Base-by-base conservation (phyloP, 2,329 filamentous ascomycete species). In the Sclerotinia minor region DNA sequence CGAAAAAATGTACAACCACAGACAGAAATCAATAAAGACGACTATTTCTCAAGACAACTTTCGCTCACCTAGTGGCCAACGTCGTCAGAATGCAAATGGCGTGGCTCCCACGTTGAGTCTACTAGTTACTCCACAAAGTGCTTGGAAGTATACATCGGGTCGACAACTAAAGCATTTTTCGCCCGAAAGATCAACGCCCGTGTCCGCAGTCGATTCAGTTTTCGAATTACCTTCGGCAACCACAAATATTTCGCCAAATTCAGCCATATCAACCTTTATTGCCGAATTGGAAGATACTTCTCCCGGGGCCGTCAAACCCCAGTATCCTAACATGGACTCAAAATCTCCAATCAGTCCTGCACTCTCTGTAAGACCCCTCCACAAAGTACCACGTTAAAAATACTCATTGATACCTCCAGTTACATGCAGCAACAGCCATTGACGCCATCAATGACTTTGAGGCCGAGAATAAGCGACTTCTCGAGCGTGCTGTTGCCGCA, bases 271-370 rank as follows among this genome's bases (percentile, higher is more conserved):
- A 19, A 71, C 71, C 6, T 70, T 70, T 38, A 61, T 73, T 45
- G 72, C 72, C 4, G 74, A 76, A 52, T 52, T 76, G 5, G 74
- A 76, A 64, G 74, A 75, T 49, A 76, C 72, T 13, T 74, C 73
- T 24, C 69, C 69, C 13, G 57, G 63, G 4, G 55, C 69, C 47
- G 63, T 32, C 5, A 54, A 55, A 44, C 53, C 26, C 5, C 49
- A 19, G 26, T 41, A 50, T 19, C 3, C 52, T 19, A 17, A 35
- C 9, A 26, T 59, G 15, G 54, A 70, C 26, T 15, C 38, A 4
- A 67, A 45, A n/a, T 63, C 19, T 32, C 63, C 32, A 53, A 52
- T 59, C 19, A 66, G 54, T 44, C 52, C 63, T 49, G 41, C 32
- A 60, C 41, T 66, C 26, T 67, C 63, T 13, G 66, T 69, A 60